Evolutionary conservation across 345 rosid genomes (phyloP), one percentile per base, ranked within the genome.

Genomic region (Bretschneidera sinensis): DNA sequence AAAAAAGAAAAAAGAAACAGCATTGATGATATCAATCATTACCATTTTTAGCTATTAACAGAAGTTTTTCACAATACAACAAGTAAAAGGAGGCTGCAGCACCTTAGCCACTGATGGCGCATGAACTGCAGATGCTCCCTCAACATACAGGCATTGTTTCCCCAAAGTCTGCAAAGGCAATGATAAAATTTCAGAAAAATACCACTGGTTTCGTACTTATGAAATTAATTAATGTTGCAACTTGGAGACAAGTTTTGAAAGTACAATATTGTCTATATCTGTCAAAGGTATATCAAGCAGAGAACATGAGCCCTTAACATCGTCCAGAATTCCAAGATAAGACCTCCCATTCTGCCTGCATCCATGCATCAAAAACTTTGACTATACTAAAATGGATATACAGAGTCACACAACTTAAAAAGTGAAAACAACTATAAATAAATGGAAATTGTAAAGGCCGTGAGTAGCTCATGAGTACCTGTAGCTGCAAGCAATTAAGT

Each of bases 41-140:
- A 65, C 50, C 16, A 17, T 15, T 52, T 21, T 24, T 18, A 24
- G 31, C 20, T 28, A 8, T 48, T n/a, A 55, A 54, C 62, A 35
- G 16, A 58, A 58, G n/a, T 51, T 18, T 28, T 17, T 24, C 48
- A 53, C 7, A 34, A 43, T 24, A 49, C 20, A 61, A 70, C 25
- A 5, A 49, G 31, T 16, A 39, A 51, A 47, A 28, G 24, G 43
- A 21, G 67, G 51, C 22, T 19, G 28, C 57, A 62, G 72, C 45
- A 89, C 98, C 92, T 75, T 87, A 54, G 96, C 99, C 64, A 94
- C 78, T 50, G 97, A 87, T 76, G 92, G 84, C 43, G 97, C 95
- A 71, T 70, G 81, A 76, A 81, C 74, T 2, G 84, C 85, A 53
- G 99, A 94, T 60, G 88, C 97, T 73, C 97, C 99, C 60, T 87